Evolutionary conservation across 306 rosid genomes (phyloP).

Genomic region (Crotalaria pallida): DNA sequence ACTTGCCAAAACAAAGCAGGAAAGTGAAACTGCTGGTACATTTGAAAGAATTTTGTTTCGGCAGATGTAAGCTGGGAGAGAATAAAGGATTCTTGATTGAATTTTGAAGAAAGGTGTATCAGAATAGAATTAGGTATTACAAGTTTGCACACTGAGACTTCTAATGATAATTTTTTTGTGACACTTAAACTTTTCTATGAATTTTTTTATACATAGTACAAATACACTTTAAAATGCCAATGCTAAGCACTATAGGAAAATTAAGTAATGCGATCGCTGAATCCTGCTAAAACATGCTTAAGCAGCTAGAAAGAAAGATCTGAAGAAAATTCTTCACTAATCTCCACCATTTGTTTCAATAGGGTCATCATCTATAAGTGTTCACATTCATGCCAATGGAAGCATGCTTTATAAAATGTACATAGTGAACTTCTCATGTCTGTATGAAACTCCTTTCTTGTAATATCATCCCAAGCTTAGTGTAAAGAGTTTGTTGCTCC

Average conservation of each 20-base stretch:
- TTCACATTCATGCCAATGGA: slow-evolving; percentile 12
- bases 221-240: not conserved
- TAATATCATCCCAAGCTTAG: slow-evolving; percentile 58
- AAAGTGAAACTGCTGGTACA: slow-evolving; percentile 3
- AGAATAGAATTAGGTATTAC: not conserved
- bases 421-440: slow-evolving; percentile 19
- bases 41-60: slow-evolving; percentile 28
- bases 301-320: not conserved
- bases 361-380: not conserved
- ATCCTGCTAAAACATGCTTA: not conserved
- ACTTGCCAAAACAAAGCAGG: not conserved
- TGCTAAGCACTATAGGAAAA: slow-evolving; percentile 16
- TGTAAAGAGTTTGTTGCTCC: slow-evolving; percentile 70
- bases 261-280: not conserved
- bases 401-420: slow-evolving; percentile 24
- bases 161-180: not conserved
- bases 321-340: not conserved
- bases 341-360: not conserved
- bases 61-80: slow-evolving; percentile 21
- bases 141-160: not conserved
- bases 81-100: slow-evolving; percentile 4
- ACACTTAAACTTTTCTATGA: too few species aligned
- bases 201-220: not conserved
- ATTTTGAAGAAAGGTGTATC: slow-evolving; percentile 19
- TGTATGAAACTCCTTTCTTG: slow-evolving; percentile 39